phyloP scores from a whole-genome alignment of 2,329 filamentous ascomycete species.

The Calonectria fujianensis region DNA sequence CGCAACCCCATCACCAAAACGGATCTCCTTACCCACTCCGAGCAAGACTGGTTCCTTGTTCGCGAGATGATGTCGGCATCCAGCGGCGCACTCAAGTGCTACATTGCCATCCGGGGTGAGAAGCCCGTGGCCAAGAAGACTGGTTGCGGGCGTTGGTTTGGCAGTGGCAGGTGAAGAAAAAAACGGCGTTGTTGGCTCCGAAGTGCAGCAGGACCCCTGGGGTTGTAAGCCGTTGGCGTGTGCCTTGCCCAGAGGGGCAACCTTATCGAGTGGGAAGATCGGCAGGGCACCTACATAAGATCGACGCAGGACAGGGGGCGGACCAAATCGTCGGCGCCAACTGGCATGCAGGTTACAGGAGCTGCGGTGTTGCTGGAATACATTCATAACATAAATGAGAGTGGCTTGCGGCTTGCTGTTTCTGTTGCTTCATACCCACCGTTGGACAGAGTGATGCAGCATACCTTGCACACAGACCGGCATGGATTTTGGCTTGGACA shows the following conservation, averaged over 20 bases:
- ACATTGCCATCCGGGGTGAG: constrained; percentile 52
- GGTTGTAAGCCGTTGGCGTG: constrained; percentile 5
- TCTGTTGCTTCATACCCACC: background rate
- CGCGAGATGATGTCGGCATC: constrained; percentile 55
- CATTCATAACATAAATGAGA: background rate
- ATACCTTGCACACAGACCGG: background rate
- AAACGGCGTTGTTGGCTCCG: background rate
- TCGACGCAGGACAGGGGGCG: constrained; percentile 9
- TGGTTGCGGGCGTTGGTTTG: constrained; percentile 47
- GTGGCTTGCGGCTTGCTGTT: background rate
- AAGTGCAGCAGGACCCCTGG: background rate
- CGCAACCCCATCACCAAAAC: constrained; percentile 53
- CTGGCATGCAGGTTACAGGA: background rate
- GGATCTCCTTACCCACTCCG: constrained; percentile 51
- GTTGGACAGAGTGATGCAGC: background rate
- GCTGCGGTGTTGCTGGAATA: background rate
- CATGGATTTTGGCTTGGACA: background rate
- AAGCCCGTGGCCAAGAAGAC: constrained; percentile 31
- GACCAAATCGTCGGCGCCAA: background rate
- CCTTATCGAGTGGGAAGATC: constrained; percentile 8
- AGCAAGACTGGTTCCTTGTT: constrained; percentile 54
- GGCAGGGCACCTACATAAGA: constrained; percentile 1
- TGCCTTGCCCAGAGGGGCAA: constrained; percentile 19
- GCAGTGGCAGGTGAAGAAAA: constrained; percentile 34
- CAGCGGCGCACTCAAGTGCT: constrained; percentile 52